Base-by-base conservation (phyloP, 768 basidiomycete species). In the Lactarius indigo region DNA sequence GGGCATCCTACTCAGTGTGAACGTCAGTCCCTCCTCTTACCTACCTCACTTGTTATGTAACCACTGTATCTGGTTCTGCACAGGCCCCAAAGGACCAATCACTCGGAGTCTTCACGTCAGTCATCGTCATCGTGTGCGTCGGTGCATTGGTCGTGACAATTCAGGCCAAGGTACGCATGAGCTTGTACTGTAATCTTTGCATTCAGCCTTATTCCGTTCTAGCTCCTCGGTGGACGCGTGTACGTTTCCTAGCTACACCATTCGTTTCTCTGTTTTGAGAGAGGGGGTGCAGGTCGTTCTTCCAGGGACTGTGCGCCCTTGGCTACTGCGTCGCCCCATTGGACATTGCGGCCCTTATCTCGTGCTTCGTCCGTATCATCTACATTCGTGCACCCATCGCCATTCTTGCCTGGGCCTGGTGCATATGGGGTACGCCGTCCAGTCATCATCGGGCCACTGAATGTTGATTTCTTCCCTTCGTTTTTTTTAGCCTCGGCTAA, bases 291-390 rank as follows among this genome's bases (percentile, higher is more conserved):
- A 93, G 92, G 8, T 94, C 92, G 0, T 98, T 98, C 82, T 96
- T 98, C 80, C 96, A 98, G 75, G 94, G 92, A 42, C 80, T 98
- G 28, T 98, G 96, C 73, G 96, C 91, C 35, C 82, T 98, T 4
- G 96, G 96, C 0, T 98, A 98, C 73, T 98, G 96, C 73, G 85
- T 98, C 63, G 96, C 94, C 8, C 96, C 96, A 17, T 83, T 98
- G 59, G 85, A 96, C 69, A 86, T 96, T 52, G 96, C 96, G 8
- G 95, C 95, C 3, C 78, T 98, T 35, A 83, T 97, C 55, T 84
- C 93, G 1, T 89, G 88, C 72, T 94, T 96, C 71, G 87, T 98
- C 18, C 90, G 85, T 55, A 78, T 87, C 33, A 89, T 98, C 58
- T 97, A 90, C 78, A 81, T 98, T 64, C 85, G 96, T 64, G 89